Base-by-base conservation (phyloP, 768 basidiomycete species). In the Russula compacta region DNA sequence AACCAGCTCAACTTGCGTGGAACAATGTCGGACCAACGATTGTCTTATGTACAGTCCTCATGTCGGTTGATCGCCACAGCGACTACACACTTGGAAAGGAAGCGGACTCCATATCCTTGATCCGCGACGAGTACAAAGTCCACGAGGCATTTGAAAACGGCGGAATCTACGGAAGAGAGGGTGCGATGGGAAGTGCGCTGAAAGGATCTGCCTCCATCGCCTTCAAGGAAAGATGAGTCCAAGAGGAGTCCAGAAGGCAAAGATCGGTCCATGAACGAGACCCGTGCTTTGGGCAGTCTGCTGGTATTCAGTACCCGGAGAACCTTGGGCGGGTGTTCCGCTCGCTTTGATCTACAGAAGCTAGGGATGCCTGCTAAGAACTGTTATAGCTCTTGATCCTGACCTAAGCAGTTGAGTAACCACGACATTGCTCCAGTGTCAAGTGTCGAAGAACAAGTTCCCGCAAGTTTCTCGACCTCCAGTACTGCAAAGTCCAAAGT, bases 351-450 rank as follows among this genome's bases (percentile, higher is more conserved):
- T 6, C 9, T 32, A n/a, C 56, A 61, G 14, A 61, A 61, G 11
- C n/a, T n/a, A 4, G 54, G 54, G n/a, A 61, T 21, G n/a, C 54
- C 55, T 2, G 42, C 42, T n/a, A 61, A 15, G 36, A 61, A 61
- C 14, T 51, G 33, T 36, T 51, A 33, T 48, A 61, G 17, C 4
- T 61, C 49, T 29, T 61, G 48, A 17, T 61, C 60, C 10, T 49
- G 33, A 29, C 9, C 36, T 42, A 56, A 29, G 32, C 35, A 43
- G 17, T 21, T 19, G 42, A 56, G 49, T 17, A 47, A 10, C n/a
- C 47, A 44, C 0, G 48, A 61, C 3, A 61, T 15, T 5, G 39
- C 50, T 9, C 19, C 24, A 17, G 19, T 8, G 15, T 61, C 60
- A 12, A 61, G 60, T 15, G 15, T 10, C 21, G 29, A 21, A 3